These are phyloP conservation scores for Lentinus polychrous DNA, from an alignment of 1,284 basidiomycete genomes.

Conservation along the genomic window DNA sequence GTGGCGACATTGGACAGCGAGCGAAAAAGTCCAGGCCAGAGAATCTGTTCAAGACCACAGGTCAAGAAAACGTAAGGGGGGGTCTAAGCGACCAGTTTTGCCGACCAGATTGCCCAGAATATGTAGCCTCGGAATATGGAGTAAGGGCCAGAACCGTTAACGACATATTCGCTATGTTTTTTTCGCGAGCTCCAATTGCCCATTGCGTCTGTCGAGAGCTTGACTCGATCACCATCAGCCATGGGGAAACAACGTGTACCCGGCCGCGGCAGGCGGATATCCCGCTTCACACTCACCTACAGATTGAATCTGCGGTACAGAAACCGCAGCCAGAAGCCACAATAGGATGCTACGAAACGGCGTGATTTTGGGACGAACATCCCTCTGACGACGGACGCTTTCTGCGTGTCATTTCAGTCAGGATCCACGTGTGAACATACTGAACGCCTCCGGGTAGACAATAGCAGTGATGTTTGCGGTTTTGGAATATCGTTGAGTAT, in stretches of 20 bases:
- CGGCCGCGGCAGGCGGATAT: neutral
- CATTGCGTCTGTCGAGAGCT: neutral
- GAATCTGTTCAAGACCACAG: neutral
- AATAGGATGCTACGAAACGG: too few species aligned
- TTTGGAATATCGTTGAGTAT: too few species aligned
- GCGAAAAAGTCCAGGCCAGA: neutral
- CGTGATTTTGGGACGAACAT: too few species aligned
- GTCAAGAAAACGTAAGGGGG: neutral
- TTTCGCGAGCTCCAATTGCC: neutral
- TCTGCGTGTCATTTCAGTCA: too few species aligned
- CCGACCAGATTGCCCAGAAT: neutral
- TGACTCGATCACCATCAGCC: conserved; percentile 12
- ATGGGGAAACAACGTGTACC: conserved; percentile 13
- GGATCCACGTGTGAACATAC: too few species aligned
- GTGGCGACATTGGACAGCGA: neutral
- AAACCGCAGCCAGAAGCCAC: too few species aligned
- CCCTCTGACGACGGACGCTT: too few species aligned
- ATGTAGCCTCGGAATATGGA: neutral
- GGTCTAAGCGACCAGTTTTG: too few species aligned
- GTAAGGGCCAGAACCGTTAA: neutral
- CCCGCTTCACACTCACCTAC: neutral
- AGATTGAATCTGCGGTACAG: too few species aligned
- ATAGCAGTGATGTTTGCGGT: too few species aligned
- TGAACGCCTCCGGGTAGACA: too few species aligned
- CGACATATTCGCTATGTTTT: neutral